phyloP scores from a whole-genome alignment of 2,329 filamentous ascomycete species.

The Ascochyta fabae region DNA sequence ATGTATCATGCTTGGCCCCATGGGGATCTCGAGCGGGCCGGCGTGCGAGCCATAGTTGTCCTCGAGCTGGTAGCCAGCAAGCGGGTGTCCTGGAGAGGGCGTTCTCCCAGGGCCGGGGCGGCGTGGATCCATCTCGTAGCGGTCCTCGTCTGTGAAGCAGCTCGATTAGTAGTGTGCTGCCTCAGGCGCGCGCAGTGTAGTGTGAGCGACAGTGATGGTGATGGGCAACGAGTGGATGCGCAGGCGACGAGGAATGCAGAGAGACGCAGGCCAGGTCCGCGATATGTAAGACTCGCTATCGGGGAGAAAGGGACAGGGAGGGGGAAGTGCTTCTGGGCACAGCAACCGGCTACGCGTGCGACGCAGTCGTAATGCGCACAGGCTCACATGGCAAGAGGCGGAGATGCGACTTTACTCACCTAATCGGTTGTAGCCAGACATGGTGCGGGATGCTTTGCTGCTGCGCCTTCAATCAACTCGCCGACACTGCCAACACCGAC shows the following conservation, averaged over 20 bases:
- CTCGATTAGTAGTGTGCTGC: slow-evolving; percentile 31
- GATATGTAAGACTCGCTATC: slow-evolving; percentile 5
- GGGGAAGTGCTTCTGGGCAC: slow-evolving; percentile 22
- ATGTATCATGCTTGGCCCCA: slow-evolving; percentile 60
- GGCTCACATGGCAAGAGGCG: slow-evolving; percentile 12
- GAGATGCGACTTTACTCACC: slow-evolving; percentile 37
- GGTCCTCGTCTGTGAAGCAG: slow-evolving; percentile 32
- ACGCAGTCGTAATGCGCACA: slow-evolving; percentile 18
- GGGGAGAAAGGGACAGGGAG: slow-evolving; percentile 12
- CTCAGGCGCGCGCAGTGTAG: slow-evolving; percentile 22
- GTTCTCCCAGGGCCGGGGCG: slow-evolving; percentile 56
- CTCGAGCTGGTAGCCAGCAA: slow-evolving; percentile 81
- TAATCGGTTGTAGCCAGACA: slow-evolving; percentile 48
- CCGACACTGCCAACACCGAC: slow-evolving; percentile 26
- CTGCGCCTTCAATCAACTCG: slow-evolving; percentile 32
- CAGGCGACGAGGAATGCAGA: slow-evolving; percentile 15
- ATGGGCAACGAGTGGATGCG: slow-evolving; percentile 19
- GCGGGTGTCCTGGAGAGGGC: slow-evolving; percentile 77
- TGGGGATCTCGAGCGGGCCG: slow-evolving; percentile 71
- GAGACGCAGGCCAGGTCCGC: slow-evolving; percentile 7
- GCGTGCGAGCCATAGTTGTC: slow-evolving; percentile 69
- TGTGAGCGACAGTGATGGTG: slow-evolving; percentile 3
- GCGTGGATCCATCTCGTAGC: slow-evolving; percentile 59
- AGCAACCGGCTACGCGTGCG: slow-evolving; percentile 17
- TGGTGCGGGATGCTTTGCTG: slow-evolving; percentile 25